Percentiles rank a stretch among this genome's conserved stretches.
Conservation (phyloP, 2,329 filamentous ascomycete species). For the Sporothrix phasma region DNA sequence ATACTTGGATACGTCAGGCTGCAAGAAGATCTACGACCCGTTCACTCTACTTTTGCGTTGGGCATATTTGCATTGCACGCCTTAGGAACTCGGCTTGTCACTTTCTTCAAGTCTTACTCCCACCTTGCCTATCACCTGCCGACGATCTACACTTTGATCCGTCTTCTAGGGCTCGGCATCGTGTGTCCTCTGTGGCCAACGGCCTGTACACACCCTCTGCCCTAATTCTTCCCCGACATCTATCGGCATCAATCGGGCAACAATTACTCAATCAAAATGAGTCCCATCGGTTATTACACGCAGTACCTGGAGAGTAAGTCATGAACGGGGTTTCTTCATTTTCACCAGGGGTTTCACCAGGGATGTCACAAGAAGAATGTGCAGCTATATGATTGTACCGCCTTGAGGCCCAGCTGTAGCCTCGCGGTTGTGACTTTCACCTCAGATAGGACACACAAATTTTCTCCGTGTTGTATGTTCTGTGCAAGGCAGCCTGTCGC, state of each 20-base stretch:
- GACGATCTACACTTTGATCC: not conserved
- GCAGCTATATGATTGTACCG: not conserved
- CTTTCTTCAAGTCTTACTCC: not conserved
- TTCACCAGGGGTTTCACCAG: too few relatives aligned
- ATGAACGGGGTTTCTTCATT: not conserved
- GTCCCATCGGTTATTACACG: conserved; percentile 53
- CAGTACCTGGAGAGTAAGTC: conserved; percentile 67
- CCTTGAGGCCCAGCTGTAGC: too few relatives aligned
- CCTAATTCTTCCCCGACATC: not conserved
- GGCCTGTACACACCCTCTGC: not conserved
- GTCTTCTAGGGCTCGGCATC: not conserved
- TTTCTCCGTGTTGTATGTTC: too few relatives aligned
- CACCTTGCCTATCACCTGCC: not conserved
- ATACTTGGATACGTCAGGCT: not conserved
- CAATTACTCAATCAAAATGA: conserved; percentile 35
- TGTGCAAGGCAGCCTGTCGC: not conserved
- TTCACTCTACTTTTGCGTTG: conserved; percentile 29
- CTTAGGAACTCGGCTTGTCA: not conserved
- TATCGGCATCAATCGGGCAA: conserved; percentile 21
- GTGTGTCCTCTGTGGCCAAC: not conserved
- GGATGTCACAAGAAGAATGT: not conserved
- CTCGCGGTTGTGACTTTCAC: not conserved
- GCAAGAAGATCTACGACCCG: not conserved
- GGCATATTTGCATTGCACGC: conserved; percentile 44
- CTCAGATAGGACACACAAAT: not conserved